These are phyloP conservation scores for Phalaenopsis equestris DNA, from an alignment of 106 monocot species.

Conservation along the genomic window DNA sequence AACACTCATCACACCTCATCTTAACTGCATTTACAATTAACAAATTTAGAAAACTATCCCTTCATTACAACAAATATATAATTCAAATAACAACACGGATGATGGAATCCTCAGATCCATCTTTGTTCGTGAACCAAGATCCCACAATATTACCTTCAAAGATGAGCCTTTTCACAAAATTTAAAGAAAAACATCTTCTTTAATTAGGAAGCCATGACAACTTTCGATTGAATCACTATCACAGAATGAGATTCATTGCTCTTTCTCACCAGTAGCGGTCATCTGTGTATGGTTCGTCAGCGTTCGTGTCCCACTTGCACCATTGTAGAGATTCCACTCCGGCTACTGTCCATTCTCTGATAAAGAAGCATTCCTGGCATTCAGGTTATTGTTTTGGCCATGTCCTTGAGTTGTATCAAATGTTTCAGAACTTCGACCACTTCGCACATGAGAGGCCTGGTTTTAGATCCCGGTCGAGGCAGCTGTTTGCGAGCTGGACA, in stretches of 20 bases:
- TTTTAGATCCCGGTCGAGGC: slow-evolving; percentile 33
- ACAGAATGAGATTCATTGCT: neutral
- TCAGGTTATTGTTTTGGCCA: slow-evolving; percentile 26
- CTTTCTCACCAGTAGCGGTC: neutral
- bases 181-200: neutral
- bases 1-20: too few relatives aligned
- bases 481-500: slow-evolving; percentile 26
- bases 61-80: too few relatives aligned
- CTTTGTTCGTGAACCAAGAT: too few relatives aligned
- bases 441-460: slow-evolving; percentile 36
- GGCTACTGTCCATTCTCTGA: slow-evolving; percentile 28
- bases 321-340: slow-evolving; percentile 32
- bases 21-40: too few relatives aligned
- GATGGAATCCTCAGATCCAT: neutral
- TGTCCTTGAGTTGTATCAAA: slow-evolving; percentile 36
- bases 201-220: too few relatives aligned
- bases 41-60: too few relatives aligned
- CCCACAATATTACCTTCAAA: too few relatives aligned
- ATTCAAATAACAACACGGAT: neutral
- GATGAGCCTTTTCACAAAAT: neutral
- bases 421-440: slow-evolving; percentile 35
- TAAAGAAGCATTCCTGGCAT: slow-evolving; percentile 31
- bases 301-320: slow-evolving; percentile 26
- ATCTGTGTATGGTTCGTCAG: too few relatives aligned
- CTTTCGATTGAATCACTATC: too few relatives aligned